Evolutionary conservation across 1,284 basidiomycete genomes (phyloP), one percentile per base, ranked within the genome.

Genomic region (Mycena citricolor): DNA sequence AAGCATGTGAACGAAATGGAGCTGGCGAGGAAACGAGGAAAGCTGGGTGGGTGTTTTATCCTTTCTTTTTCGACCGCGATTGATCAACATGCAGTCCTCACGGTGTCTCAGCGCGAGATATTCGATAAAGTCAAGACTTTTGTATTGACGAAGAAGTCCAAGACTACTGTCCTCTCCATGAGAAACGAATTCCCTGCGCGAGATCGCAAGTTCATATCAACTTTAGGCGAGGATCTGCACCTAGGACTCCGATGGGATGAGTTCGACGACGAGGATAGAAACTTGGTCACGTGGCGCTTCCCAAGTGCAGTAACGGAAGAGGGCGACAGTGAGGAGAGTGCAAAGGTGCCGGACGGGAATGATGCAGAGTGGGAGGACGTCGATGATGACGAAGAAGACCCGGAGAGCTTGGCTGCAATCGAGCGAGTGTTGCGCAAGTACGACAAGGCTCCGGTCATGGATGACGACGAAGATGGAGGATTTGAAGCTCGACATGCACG

Each of bases 351-450:
- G 8, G 61, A 63, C 20, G 64, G 58, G 40, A 69, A 63, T 17
- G 68, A 65, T 12, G 59, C 50, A 10, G 61, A 63, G 19, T 64
- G 58, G 40, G 69, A 63, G 17, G 68, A 65, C 8, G 70, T 68
- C 14, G 70, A 68, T 14, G 69, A 72, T 11, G 74, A 73, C 32
- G 72, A 74, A n/a, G n/a, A n/a, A 60, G 19, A 69, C 73, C 70
- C 71, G 19, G 88, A 90, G 61, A 74, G 77, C 41, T 66, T 68
- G 14, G 69, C 68, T 11, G 94, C 93, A 0, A 79, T 97, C 33
- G 79, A 90, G 55, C 75, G 94, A 4, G 90, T 97, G 22, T 65
- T 98, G 58, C 72, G 72, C 52, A 95, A 95, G 70, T 99, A 97
- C 59, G 81, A 83, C 55, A 89, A 86, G 62, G 91, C 94, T 13